These are phyloP conservation scores for Zalaria sp. DNA, from an alignment of 2,329 filamentous ascomycete genomes.

Conservation along the genomic window DNA sequence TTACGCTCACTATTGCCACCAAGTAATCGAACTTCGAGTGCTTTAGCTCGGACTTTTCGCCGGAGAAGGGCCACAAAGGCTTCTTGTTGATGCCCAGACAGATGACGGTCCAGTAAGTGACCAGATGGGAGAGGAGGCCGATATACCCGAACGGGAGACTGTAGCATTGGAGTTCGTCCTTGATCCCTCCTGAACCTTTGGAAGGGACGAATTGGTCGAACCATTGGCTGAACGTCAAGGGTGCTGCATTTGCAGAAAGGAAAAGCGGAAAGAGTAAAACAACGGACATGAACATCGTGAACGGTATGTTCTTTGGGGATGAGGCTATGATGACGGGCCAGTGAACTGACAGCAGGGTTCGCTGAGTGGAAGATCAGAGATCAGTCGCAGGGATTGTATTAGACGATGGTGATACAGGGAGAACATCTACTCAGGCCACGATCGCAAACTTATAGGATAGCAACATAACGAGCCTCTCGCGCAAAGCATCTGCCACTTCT, in stretches of 20 bases:
- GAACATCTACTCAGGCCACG: too few relatives aligned
- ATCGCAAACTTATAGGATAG: too few relatives aligned
- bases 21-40: not conserved
- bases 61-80: not conserved
- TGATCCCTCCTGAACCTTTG: not conserved
- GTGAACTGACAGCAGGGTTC: too few relatives aligned
- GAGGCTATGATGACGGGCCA: too few relatives aligned
- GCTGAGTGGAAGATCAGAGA: too few relatives aligned
- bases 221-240: not conserved
- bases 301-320: too few relatives aligned
- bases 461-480: too few relatives aligned
- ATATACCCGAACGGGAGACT: not conserved
- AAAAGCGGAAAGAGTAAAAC: too few relatives aligned
- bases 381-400: too few relatives aligned
- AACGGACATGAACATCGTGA: too few relatives aligned
- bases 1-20: not conserved
- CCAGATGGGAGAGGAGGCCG: not conserved
- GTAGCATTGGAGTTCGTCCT: not conserved
- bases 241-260: not conserved
- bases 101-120: not conserved
- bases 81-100: not conserved
- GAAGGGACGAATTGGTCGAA: not conserved
- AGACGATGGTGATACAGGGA: too few relatives aligned
- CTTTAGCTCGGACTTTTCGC: not conserved
- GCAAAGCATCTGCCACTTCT: too few relatives aligned